Conservation (phyloP, 2,329 filamentous ascomycete genomes). For the Pseudofabraea citricarpa region DNA sequence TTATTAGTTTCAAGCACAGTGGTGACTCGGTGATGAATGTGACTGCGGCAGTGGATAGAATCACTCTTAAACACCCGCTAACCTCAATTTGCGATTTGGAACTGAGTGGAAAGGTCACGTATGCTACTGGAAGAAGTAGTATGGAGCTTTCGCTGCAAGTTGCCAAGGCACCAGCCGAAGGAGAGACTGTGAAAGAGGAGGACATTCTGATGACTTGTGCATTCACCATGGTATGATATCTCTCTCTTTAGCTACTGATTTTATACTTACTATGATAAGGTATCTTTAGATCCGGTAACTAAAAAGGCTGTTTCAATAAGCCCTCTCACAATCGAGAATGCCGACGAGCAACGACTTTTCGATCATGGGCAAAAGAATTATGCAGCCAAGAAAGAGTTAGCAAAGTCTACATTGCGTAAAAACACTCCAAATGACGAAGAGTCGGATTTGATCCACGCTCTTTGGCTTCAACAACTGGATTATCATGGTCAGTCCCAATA, state of each 20-base stretch:
- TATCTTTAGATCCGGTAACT: conserved; percentile 60
- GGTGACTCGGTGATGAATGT: conserved; percentile 48
- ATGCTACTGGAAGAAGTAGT: conserved; percentile 61
- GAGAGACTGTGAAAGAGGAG: conserved; percentile 45
- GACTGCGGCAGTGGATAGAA: conserved; percentile 34
- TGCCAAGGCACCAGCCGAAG: conserved; percentile 53
- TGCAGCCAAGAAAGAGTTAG: conserved; percentile 56
- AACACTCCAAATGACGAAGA: conserved; percentile 66
- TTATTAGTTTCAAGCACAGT: conserved; percentile 67
- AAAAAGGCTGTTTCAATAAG: conserved; percentile 61
- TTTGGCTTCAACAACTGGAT: conserved; percentile 62
- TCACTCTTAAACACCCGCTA: conserved; percentile 53
- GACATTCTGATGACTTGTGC: conserved; percentile 67
- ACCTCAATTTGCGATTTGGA: conserved; percentile 67
- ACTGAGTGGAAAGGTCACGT: conserved; percentile 48
- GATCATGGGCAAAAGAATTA: conserved; percentile 61
- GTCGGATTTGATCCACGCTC: conserved; percentile 62
- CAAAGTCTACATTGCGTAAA: conserved; percentile 54
- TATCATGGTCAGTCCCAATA: conserved; percentile 49
- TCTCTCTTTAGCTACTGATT: neutral
- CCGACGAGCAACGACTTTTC: conserved; percentile 58
- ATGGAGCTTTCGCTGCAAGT: conserved; percentile 69
- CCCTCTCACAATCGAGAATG: conserved; percentile 54
- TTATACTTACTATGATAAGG: conserved; percentile 12
- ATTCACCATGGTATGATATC: conserved; percentile 60